These are phyloP conservation scores for Russula ochroleuca DNA, from an alignment of 768 basidiomycete genomes.

Conservation along the genomic window DNA sequence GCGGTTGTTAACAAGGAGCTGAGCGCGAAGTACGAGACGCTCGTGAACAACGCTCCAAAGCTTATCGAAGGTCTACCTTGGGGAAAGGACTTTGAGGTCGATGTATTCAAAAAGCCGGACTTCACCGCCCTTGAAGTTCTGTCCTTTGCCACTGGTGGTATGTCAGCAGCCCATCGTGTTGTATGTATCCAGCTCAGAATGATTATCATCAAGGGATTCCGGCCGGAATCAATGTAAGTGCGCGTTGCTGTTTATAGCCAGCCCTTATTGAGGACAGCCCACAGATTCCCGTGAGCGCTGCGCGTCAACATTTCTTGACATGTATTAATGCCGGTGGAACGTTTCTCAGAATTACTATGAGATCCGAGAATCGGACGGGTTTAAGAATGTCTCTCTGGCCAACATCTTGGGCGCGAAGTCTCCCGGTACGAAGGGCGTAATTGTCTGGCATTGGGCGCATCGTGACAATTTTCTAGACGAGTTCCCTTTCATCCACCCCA, in stretches of 20 bases:
- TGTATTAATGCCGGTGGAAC: not conserved
- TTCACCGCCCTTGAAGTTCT: conserved; percentile 83
- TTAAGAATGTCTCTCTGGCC: conserved; percentile 85
- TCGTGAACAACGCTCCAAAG: conserved; percentile 73
- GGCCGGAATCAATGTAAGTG: conserved; percentile 72
- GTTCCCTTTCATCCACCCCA: conserved; percentile 76
- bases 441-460: not conserved
- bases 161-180: conserved; percentile 19
- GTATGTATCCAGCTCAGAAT: not conserved
- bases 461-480: conserved; percentile 39
- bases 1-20: conserved; percentile 84
- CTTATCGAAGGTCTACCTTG: conserved; percentile 80
- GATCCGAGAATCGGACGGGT: conserved; percentile 73
- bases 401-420: conserved; percentile 88
- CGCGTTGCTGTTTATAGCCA: conserved; percentile 1
- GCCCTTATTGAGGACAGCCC: not conserved
- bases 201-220: conserved; percentile 57
- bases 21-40: conserved; percentile 72
- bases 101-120: conserved; percentile 77
- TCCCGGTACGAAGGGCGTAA: conserved; percentile 48
- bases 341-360: conserved; percentile 68
- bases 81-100: conserved; percentile 52
- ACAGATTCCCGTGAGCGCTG: conserved; percentile 57
- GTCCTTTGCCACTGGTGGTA: conserved; percentile 79
- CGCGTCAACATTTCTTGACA: not conserved